A percentile compares a stretch with the other conserved stretches of the same genome.
phyloP scores from a whole-genome alignment of 2,329 filamentous ascomycete genomes.

The Exophiala spinifera region DNA sequence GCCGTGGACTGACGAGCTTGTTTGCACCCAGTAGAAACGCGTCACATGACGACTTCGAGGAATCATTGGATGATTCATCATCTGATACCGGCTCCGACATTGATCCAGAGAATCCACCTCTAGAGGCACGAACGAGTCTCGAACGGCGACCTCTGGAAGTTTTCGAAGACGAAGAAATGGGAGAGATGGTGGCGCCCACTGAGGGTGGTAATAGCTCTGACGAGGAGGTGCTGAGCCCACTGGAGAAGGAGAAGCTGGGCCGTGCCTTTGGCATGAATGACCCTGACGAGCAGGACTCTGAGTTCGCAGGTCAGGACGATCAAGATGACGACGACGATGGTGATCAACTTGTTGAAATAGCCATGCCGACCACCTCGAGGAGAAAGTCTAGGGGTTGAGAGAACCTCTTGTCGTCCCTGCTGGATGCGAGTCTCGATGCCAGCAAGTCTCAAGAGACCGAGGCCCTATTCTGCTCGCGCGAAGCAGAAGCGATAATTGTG shows the following conservation, averaged over 20 bases:
- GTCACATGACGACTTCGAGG: constrained; percentile 28
- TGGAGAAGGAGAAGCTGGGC: constrained; percentile 24
- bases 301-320: constrained; percentile 29
- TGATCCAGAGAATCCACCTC: constrained; percentile 23
- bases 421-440: background rate
- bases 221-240: constrained; percentile 26
- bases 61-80: constrained; percentile 27
- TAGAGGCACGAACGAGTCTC: constrained; percentile 39
- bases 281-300: constrained; percentile 26
- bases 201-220: constrained; percentile 31
- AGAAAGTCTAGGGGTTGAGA: constrained; percentile 25
- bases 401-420: background rate
- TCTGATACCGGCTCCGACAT: constrained; percentile 28
- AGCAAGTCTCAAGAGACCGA: no score
- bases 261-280: constrained; percentile 19
- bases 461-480: no score
- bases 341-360: constrained; percentile 43
- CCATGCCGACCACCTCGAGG: constrained; percentile 38
- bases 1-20: constrained; percentile 27
- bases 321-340: constrained; percentile 28
- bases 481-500: no score
- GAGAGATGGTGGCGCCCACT: constrained; percentile 45
- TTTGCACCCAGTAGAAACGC: constrained; percentile 20
- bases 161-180: constrained; percentile 54
- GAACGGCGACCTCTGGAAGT: constrained; percentile 57